Evolutionary conservation across 495 filamentous ascomycete genomes (phyloP), one percentile per base, ranked within the genome.

Genomic region (Xylaria venustula): DNA sequence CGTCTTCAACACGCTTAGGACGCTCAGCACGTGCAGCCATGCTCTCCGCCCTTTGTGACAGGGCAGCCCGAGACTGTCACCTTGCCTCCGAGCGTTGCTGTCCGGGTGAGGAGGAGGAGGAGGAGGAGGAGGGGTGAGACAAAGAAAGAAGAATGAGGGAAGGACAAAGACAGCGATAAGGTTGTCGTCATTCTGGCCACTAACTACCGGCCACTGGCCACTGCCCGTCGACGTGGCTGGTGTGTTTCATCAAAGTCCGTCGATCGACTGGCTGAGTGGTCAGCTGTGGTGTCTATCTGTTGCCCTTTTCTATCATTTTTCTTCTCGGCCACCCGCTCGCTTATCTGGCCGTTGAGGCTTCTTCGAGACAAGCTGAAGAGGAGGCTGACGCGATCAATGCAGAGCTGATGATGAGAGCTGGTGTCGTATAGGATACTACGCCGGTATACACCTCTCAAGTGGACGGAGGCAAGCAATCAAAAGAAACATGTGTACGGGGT

Each of bases 401-500:
- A 15, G 26, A 28, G 45, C 23, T 47, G 45, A 26, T 15, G 28
- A 34, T n/a, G n/a, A n/a, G n/a, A n/a, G n/a, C n/a, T n/a, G n/a
- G n/a, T n/a, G n/a, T n/a, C n/a, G n/a, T n/a, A n/a, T n/a, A n/a
- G n/a, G n/a, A n/a, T n/a, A n/a, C n/a, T n/a, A n/a, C n/a, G n/a
- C n/a, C n/a, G n/a, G n/a, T n/a, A n/a, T n/a, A n/a, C n/a, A n/a
- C n/a, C n/a, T n/a, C n/a, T n/a, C n/a, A n/a, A n/a, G n/a, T n/a
- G n/a, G n/a, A n/a, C n/a, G n/a, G n/a, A n/a, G n/a, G n/a, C 36
- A 58, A 58, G 56, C 56, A 58, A 58, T 58, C 45, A 58, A 58
- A 50, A 49, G 46, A 58, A 50, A 58, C 19, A 34, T 19, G 51
- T 9, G 17, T 17, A 20, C 3, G 6, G n/a, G 40, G 6, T 3